Evolutionary conservation across 805 yeast species (phyloP), one percentile per base, ranked within the genome.

Genomic region (Blastobotrys muscicola): DNA sequence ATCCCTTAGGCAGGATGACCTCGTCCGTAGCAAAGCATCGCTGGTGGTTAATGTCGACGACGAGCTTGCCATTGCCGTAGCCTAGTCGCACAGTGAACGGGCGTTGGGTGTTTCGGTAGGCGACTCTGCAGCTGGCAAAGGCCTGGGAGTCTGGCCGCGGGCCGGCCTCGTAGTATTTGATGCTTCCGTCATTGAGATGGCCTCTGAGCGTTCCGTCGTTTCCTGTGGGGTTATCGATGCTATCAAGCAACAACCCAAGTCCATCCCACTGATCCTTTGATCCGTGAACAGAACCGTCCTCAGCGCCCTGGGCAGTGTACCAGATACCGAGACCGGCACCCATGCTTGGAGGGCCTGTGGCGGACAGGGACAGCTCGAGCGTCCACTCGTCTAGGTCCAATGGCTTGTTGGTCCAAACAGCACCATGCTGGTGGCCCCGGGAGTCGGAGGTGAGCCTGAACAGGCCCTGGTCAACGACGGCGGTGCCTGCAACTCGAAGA

Each of bases 251-350:
- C n/a, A 66, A 42, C 4, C 64, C 70, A 35, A 66, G 50, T 2
- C 71, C 71, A 45, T 66, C 68, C 68, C 68, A 66, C 9, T 41
- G 34, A 33, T 65, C 68, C 20, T 52, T 43, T 8, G 61, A 54
- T 15, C 70, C 70, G 46, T 60, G 63, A 6, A 62, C 57, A 2
- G 65, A 59, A 3, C 70, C 70, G 2, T 38, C 39, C 12, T 48
- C 46, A 35, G 47, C 49, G 1, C 39, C 39, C 12, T 48, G 45
- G 36, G 46, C 49, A 12, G 66, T 54, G 45, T 58, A 61, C 67
- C 69, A 67, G 16, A 66, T 36, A 2, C 63, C 64, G 38, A 66
- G 44, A 1, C 69, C 69, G 7, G 65, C 65, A 16, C 64, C 66
- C 9, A 54, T 53, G 3, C 52, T 47, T 8, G 48, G 60, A n/a